Conservation (phyloP, 108 stramenopile species). For the Tribonema minus region DNA sequence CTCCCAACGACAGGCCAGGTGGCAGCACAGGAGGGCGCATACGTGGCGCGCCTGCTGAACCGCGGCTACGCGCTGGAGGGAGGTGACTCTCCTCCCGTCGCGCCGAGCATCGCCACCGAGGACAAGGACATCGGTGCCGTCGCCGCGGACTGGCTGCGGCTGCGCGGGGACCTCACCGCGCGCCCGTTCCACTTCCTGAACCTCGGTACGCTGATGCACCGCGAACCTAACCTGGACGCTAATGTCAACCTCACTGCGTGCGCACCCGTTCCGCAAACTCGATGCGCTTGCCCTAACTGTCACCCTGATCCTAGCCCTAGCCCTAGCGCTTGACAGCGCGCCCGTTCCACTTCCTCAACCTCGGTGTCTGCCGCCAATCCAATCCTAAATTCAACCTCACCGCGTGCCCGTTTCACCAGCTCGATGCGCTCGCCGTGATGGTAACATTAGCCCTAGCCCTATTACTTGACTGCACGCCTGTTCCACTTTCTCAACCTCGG, state of each 20-base stretch:
- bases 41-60: conserved; percentile 73
- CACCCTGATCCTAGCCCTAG: no score
- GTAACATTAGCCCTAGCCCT: no score
- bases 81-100: background rate
- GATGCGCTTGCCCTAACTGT: no score
- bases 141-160: conserved; percentile 8
- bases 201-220: conserved; percentile 52
- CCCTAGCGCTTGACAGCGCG: conserved; percentile 26
- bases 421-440: no score
- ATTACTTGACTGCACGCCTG: conserved; percentile 49
- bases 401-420: no score
- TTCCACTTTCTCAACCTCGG: conserved; percentile 91
- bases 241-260: no score
- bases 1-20: conserved; percentile 87
- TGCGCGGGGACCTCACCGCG: conserved; percentile 18
- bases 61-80: conserved; percentile 58
- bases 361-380: conserved; percentile 44
- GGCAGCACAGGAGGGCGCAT: conserved; percentile 82
- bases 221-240: no score
- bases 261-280: no score
- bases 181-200: conserved; percentile 89
- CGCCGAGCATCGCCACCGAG: no score
- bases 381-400: no score
- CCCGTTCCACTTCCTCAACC: conserved; percentile 89
- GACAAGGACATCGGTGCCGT: background rate